phyloP scores from a whole-genome alignment of 129 eudicot genomes.

The Saposhnikovia divaricata region DNA sequence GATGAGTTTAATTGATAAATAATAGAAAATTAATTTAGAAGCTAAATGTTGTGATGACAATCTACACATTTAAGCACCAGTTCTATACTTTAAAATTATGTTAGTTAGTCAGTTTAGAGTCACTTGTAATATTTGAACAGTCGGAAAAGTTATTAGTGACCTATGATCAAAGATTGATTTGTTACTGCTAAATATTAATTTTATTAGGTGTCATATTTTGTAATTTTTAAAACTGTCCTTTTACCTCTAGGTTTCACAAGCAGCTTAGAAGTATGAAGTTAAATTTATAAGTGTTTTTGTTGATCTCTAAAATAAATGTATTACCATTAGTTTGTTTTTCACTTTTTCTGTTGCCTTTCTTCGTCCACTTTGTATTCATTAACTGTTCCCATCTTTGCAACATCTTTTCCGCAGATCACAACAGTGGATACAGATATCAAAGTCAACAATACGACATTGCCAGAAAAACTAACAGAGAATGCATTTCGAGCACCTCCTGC shows the following conservation, averaged over 20 bases:
- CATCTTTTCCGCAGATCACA: background rate
- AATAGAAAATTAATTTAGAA: background rate
- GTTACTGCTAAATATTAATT: background rate
- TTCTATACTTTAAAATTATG: background rate
- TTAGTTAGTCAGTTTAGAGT: background rate
- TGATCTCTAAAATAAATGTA: background rate
- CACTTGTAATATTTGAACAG: background rate
- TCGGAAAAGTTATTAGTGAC: background rate
- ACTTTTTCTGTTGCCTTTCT: background rate
- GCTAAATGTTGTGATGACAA: background rate
- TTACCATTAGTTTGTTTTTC: background rate
- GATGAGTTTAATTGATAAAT: background rate
- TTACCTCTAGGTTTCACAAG: background rate
- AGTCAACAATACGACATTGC: constrained; percentile 6
- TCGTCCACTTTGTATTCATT: background rate
- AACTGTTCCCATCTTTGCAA: background rate
- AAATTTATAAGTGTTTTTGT: background rate
- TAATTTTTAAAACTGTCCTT: background rate
- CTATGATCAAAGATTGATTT: background rate
- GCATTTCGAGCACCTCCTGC: background rate
- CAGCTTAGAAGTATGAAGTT: background rate
- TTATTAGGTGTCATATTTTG: background rate
- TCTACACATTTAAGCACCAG: background rate
- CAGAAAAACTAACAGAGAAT: background rate
- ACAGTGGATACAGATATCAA: background rate